Evolutionary conservation across 1,284 basidiomycete species (phyloP).

Genomic region (Leccinum subrobustum): DNA sequence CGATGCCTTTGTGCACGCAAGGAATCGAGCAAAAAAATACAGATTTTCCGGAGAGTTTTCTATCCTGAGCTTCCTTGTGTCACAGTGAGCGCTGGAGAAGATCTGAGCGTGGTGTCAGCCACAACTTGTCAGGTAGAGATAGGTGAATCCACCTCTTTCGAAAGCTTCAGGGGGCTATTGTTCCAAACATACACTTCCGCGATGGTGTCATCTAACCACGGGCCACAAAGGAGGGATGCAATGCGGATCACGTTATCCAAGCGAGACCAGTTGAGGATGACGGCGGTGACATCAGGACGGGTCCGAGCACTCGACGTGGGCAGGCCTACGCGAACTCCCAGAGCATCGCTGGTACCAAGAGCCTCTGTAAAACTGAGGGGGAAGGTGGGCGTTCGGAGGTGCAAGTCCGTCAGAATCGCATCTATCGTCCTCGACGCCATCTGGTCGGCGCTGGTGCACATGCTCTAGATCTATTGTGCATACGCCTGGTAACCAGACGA

Average conservation of each 20-base stretch:
- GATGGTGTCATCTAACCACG: slow-evolving; percentile 47
- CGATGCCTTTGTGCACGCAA: slow-evolving; percentile 52
- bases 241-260: slow-evolving; percentile 59
- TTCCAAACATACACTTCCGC: slow-evolving; percentile 63
- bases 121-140: neutral
- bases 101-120: slow-evolving; percentile 36
- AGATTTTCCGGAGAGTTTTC: slow-evolving; percentile 58
- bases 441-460: neutral
- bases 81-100: slow-evolving; percentile 46
- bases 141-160: slow-evolving; percentile 37
- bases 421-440: slow-evolving; percentile 2
- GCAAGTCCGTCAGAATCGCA: slow-evolving; percentile 16
- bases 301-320: neutral
- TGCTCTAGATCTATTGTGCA: neutral
- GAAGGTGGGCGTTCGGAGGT: slow-evolving; percentile 16
- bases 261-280: slow-evolving; percentile 66
- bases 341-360: neutral
- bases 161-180: slow-evolving; percentile 49
- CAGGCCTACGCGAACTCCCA: slow-evolving; percentile 17
- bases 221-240: slow-evolving; percentile 48
- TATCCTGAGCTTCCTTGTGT: slow-evolving; percentile 45
- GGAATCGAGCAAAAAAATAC: slow-evolving; percentile 65
- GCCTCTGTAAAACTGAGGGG: slow-evolving; percentile 19
- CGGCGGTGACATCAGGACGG: slow-evolving; percentile 45
- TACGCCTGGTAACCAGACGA: neutral